Base-by-base conservation (phyloP, 768 basidiomycete genomes). In the Naganishia kalamii region DNA sequence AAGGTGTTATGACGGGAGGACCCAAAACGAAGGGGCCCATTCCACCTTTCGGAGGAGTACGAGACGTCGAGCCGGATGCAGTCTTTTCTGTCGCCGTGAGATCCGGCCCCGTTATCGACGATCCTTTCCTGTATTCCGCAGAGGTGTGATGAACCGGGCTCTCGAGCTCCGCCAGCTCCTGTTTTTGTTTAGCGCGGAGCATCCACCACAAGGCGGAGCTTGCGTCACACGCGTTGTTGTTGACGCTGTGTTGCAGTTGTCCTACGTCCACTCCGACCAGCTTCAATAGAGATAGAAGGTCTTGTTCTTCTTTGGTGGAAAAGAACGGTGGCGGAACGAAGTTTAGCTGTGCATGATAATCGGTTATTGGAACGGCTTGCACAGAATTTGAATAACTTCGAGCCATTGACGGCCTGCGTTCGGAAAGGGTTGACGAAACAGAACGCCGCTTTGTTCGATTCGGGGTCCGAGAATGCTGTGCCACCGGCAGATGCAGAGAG, bases 161-260 rank as follows among this genome's bases (percentile, higher is more conserved):
- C 54, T 13, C 33, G 21, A 11, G 12, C 2, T 12, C 25, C 2
- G 35, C 54, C 5, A 33, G 69, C 65, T 46, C 68, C 37, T 19
- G 74, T 69, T 46, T 68, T 69, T 88, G 76, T 54, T 76, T 77
- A 1, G 67, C 54, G 27, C 75, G 64, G 52, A 97, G 80, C 84
- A 94, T 90, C 96, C 96, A 99, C 93, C 93, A 99, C 8, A 90
- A 79, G 0, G 93, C 90, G 10, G 91, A 88, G 13, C 88, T 84
- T 0, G 89, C 84, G 77, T 99, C 94, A 72, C 94, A 99, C 0
- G 94, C 94, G 77, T 97, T 86, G 30, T 83, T 87, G 49, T 89
- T 81, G 13, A 98, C 96, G 0, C 88, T 90, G 75, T 98, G 93
- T n/a, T 88, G 87, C 54, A 97, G 87, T 79, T 99, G 94, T 17